Evolutionary conservation across 495 filamentous ascomycete species (phyloP).

Genomic region (Tuber umbilicatum): DNA sequence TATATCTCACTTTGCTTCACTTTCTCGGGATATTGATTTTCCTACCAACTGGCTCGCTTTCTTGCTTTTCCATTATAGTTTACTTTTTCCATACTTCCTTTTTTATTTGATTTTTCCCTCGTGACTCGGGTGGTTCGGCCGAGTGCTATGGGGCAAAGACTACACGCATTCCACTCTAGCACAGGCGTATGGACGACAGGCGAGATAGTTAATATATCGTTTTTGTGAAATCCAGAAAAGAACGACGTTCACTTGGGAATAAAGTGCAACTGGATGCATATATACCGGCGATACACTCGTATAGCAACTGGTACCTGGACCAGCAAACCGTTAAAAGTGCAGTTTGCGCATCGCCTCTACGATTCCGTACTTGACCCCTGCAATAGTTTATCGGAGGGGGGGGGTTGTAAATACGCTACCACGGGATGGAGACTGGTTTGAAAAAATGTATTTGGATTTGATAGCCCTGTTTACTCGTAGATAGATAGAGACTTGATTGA

Average conservation of each 20-base stretch:
- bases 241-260: not conserved
- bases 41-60: not conserved
- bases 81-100: not conserved
- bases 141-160: not conserved
- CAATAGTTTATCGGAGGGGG: not conserved
- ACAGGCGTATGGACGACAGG: not conserved
- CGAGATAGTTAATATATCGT: not conserved
- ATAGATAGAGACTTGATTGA: not conserved
- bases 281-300: not conserved
- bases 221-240: not conserved
- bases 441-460: not conserved
- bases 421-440: not conserved
- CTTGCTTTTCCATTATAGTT: not conserved
- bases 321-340: constrained; percentile 4
- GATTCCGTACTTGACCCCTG: not conserved
- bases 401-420: not conserved
- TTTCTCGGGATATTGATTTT: constrained; percentile 4
- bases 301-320: constrained; percentile 1
- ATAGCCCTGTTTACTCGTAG: not conserved
- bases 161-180: not conserved
- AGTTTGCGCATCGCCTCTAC: constrained; percentile 5
- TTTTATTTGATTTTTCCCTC: not conserved
- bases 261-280: not conserved
- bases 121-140: not conserved
- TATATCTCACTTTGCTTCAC: constrained; percentile 1